Conservation (phyloP, 2,329 filamentous ascomycete species). For the Triangularia setosa region DNA sequence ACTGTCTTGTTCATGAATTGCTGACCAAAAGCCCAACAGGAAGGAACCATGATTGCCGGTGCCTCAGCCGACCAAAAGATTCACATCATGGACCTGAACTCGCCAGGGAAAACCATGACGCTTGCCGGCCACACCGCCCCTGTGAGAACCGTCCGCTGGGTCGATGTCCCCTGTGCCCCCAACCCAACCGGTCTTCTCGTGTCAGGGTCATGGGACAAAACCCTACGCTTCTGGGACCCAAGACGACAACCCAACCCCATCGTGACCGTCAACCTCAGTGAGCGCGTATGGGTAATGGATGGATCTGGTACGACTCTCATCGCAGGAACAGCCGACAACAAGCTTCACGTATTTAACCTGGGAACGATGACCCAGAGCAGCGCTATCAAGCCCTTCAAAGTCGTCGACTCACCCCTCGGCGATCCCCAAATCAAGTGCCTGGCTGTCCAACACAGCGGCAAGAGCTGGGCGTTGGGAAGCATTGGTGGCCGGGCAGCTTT, state of each 20-base stretch:
- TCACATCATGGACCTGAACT: constrained; percentile 30
- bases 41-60: constrained; percentile 32
- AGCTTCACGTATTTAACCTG: constrained; percentile 33
- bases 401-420: constrained; percentile 25
- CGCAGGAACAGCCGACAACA: constrained; percentile 31
- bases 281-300: constrained; percentile 44
- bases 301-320: constrained; percentile 28
- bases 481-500: constrained; percentile 32
- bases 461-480: constrained; percentile 28
- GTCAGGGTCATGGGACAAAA: constrained; percentile 52
- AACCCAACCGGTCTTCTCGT: constrained; percentile 27
- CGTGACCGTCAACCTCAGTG: constrained; percentile 43
- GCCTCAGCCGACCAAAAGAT: constrained; percentile 33
- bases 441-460: constrained; percentile 28
- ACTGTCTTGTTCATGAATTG: neutral
- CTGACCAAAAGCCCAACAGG: constrained; percentile 24
- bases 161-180: constrained; percentile 26
- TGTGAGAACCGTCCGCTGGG: constrained; percentile 33
- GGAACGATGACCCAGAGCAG: constrained; percentile 12
- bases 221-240: constrained; percentile 55
- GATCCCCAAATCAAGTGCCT: constrained; percentile 30
- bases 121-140: constrained; percentile 31
- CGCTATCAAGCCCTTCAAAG: constrained; percentile 21
- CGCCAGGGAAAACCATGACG: constrained; percentile 25
- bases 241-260: constrained; percentile 41